Percentiles rank a stretch among this genome's conserved stretches.
Conservation (phyloP, 768 basidiomycete genomes). For the Mycena polygramma region DNA sequence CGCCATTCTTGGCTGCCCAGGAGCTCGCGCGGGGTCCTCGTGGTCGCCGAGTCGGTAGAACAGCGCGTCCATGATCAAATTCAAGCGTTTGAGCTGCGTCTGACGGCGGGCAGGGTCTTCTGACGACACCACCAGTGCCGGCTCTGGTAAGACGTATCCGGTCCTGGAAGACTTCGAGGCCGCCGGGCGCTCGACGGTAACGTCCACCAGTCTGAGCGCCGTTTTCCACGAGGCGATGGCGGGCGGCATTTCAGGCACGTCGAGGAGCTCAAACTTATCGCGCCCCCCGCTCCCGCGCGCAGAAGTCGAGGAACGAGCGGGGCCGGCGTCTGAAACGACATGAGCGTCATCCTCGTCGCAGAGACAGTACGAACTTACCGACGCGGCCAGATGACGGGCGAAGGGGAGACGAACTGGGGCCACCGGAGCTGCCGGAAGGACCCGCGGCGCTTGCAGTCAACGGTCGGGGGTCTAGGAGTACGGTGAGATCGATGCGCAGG, state of each 20-base stretch:
- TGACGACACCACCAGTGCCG: slow-evolving; percentile 3
- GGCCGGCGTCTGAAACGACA: background rate
- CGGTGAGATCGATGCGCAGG: too few relatives aligned
- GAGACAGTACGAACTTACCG: too few relatives aligned
- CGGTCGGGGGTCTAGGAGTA: too few relatives aligned
- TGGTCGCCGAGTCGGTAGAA: background rate
- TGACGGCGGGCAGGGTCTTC: slow-evolving; percentile 4
- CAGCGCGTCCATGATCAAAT: slow-evolving; percentile 3
- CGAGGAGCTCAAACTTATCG: background rate
- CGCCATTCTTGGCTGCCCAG: slow-evolving; percentile 16
- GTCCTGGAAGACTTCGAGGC: background rate
- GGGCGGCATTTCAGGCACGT: slow-evolving; percentile 2
- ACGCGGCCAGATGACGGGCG: too few relatives aligned
- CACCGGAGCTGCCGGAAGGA: too few relatives aligned
- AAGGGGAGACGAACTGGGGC: too few relatives aligned
- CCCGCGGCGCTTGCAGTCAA: too few relatives aligned
- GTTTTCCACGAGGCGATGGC: background rate
- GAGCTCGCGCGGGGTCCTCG: background rate
- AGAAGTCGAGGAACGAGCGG: background rate
- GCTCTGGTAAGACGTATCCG: slow-evolving; percentile 17
- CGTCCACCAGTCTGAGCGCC: background rate
- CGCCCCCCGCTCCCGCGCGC: background rate
- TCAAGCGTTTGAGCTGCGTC: background rate
- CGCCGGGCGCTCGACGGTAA: too few relatives aligned
- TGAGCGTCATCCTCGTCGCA: background rate